Conservation (phyloP, 257 asterid genomes). For the Solanum lignicaule region DNA sequence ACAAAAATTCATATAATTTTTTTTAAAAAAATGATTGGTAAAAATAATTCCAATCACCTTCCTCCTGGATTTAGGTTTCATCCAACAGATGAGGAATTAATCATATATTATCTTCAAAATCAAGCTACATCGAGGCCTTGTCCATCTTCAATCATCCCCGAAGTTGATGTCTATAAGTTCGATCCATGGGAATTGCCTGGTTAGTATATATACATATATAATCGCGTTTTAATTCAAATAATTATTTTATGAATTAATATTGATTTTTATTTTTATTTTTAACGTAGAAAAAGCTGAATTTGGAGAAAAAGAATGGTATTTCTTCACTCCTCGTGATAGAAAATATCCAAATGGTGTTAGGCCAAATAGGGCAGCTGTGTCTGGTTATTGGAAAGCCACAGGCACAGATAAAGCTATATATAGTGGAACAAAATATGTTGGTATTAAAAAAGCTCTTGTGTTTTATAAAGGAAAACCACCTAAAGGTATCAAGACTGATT, state of each 20-base stretch:
- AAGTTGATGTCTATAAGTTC: slow-evolving; percentile 71
- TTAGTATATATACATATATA: slow-evolving; percentile 8
- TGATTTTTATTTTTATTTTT: neutral
- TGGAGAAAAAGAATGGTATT: slow-evolving; percentile 81
- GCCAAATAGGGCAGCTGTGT: slow-evolving; percentile 81
- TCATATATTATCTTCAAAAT: slow-evolving; percentile 55
- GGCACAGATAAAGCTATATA: slow-evolving; percentile 76
- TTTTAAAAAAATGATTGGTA: slow-evolving; percentile 35
- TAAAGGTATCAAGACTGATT: slow-evolving; percentile 65
- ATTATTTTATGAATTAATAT: neutral
- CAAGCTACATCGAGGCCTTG: slow-evolving; percentile 58
- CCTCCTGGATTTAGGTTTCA: slow-evolving; percentile 93
- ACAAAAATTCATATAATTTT: no score
- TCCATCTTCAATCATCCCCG: slow-evolving; percentile 64
- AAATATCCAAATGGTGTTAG: slow-evolving; percentile 80
- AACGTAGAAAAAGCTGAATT: slow-evolving; percentile 54
- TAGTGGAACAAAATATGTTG: slow-evolving; percentile 65
- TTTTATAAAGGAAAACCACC: slow-evolving; percentile 73
- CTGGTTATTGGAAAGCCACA: slow-evolving; percentile 90
- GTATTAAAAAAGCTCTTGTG: slow-evolving; percentile 77
- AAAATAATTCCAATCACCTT: slow-evolving; percentile 27
- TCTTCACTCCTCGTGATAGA: slow-evolving; percentile 71
- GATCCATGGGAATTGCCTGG: slow-evolving; percentile 95
- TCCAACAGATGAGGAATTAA: slow-evolving; percentile 82
- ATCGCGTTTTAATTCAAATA: neutral